These are phyloP conservation scores for Ogataea siamensis DNA, from an alignment of 805 yeast genomes.

Conservation along the genomic window DNA sequence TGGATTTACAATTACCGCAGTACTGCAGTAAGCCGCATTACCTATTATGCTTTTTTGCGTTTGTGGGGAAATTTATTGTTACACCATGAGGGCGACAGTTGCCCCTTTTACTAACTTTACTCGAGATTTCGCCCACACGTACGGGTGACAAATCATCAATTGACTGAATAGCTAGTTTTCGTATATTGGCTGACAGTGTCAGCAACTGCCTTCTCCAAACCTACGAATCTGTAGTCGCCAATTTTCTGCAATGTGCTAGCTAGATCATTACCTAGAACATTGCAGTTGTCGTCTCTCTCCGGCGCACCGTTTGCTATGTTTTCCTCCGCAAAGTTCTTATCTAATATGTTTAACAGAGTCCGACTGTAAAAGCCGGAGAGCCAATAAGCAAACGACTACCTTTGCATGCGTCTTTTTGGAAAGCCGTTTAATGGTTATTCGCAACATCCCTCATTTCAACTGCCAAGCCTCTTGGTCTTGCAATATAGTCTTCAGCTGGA, in stretches of 20 bases:
- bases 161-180: not conserved
- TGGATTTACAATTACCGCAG: too few species aligned
- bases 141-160: not conserved
- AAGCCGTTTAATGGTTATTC: slow-evolving; percentile 49
- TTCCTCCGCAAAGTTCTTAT: slow-evolving; percentile 42
- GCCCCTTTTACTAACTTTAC: too few species aligned
- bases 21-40: too few species aligned
- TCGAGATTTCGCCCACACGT: too few species aligned
- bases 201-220: slow-evolving; percentile 37
- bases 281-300: slow-evolving; percentile 13
- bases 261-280: slow-evolving; percentile 4
- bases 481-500: slow-evolving; percentile 20
- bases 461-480: slow-evolving; percentile 29
- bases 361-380: slow-evolving; percentile 29
- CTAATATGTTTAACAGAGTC: slow-evolving; percentile 31
- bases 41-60: too few species aligned
- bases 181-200: slow-evolving; percentile 40
- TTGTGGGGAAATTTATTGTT: too few species aligned
- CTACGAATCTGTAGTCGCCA: slow-evolving; percentile 37
- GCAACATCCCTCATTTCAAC: slow-evolving; percentile 67
- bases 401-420: slow-evolving; percentile 37
- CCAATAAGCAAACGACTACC: slow-evolving; percentile 34
- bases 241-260: slow-evolving; percentile 1
- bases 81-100: too few species aligned
- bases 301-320: slow-evolving; percentile 46